Conservation (phyloP, 352 stramenopile genomes). For the Phytophthora colocasiae region DNA sequence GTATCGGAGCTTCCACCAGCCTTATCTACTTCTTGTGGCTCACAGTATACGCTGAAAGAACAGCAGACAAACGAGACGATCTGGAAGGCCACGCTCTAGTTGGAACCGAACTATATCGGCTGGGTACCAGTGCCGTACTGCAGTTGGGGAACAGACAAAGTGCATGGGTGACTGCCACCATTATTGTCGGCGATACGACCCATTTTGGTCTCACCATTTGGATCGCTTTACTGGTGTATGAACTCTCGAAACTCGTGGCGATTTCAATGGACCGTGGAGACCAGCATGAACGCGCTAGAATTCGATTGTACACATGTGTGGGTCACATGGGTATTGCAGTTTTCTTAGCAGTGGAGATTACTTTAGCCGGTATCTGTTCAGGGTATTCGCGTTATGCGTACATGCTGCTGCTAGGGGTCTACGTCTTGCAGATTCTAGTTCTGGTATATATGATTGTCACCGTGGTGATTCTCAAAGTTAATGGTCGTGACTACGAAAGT, state of each 20-base stretch:
- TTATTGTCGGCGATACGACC: constrained; percentile 38
- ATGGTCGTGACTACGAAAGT: constrained; percentile 50
- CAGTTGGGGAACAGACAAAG: constrained; percentile 26
- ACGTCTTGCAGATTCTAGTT: constrained; percentile 37
- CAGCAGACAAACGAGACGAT: not conserved
- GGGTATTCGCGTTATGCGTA: constrained; percentile 47
- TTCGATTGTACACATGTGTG: constrained; percentile 37
- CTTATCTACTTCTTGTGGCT: constrained; percentile 39
- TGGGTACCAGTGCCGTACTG: constrained; percentile 38
- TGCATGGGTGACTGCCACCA: constrained; percentile 34
- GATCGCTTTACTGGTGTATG: constrained; percentile 50
- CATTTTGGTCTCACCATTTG: constrained; percentile 44
- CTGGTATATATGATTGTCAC: constrained; percentile 42
- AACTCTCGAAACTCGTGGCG: constrained; percentile 45
- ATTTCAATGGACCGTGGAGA: constrained; percentile 49
- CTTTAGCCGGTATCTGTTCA: constrained; percentile 21
- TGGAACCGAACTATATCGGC: constrained; percentile 35
- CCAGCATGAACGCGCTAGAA: constrained; percentile 39
- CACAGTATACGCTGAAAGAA: constrained; percentile 1
- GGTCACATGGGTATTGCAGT: constrained; percentile 27
- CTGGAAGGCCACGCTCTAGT: constrained; percentile 20
- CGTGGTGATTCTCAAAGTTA: constrained; percentile 41
- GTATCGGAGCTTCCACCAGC: constrained; percentile 18
- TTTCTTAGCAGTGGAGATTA: constrained; percentile 32
- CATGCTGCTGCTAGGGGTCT: constrained; percentile 30